Evolutionary conservation across 208 protist genomes (phyloP).

Genomic region (Crithidia brevicula): DNA sequence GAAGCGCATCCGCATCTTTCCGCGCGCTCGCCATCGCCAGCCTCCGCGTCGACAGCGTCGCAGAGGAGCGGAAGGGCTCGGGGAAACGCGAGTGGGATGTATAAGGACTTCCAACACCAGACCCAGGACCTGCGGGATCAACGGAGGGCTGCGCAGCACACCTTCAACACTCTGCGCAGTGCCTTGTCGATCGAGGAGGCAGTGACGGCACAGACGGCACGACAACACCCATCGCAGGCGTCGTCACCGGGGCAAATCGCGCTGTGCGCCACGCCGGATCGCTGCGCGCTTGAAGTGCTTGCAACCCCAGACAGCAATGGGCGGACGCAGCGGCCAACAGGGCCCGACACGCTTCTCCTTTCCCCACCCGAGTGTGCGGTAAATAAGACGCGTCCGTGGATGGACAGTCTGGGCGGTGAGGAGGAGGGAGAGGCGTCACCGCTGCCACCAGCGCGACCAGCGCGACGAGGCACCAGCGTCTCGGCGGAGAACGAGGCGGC

Average conservation of each 20-base stretch:
- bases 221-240: not conserved
- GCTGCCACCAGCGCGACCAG: too few species aligned
- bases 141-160: not conserved
- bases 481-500: too few species aligned
- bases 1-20: too few species aligned
- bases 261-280: not conserved
- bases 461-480: too few species aligned
- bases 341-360: slow-evolving; percentile 5
- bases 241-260: not conserved
- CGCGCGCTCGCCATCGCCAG: not conserved
- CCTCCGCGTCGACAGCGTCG: not conserved
- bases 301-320: not conserved
- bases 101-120: not conserved
- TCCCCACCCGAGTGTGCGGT: slow-evolving; percentile 1
- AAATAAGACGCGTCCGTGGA: slow-evolving; percentile 17
- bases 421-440: not conserved
- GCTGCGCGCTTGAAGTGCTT: not conserved
- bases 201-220: not conserved
- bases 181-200: not conserved
- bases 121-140: not conserved
- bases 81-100: not conserved
- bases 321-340: not conserved
- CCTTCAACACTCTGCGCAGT: not conserved
- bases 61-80: not conserved
- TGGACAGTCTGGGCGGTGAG: slow-evolving; percentile 2